A percentile compares a stretch with the other conserved stretches of the same genome.
phyloP scores from a whole-genome alignment of 2,329 filamentous ascomycete genomes.

The Neocatenulostroma microsporum region DNA sequence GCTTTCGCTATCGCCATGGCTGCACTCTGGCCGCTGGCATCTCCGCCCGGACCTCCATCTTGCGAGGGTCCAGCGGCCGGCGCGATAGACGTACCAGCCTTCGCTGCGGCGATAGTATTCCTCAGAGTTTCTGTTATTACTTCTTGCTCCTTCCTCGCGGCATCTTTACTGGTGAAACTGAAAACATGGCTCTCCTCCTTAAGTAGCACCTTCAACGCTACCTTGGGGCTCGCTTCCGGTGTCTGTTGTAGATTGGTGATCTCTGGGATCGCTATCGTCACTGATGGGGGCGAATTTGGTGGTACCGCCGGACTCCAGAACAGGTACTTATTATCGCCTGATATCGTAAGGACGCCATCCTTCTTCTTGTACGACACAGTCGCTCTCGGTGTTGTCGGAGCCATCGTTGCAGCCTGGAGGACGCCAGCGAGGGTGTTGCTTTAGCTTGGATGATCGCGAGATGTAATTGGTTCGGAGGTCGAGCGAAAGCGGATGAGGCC shows the following conservation, averaged over 20 bases:
- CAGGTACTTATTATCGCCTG: constrained; percentile 63
- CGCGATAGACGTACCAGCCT: constrained; percentile 41
- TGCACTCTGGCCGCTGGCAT: constrained; percentile 44
- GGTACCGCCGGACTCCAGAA: constrained; percentile 70
- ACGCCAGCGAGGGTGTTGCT: too few species aligned
- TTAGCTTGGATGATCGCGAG: too few species aligned
- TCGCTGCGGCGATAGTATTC: constrained; percentile 62
- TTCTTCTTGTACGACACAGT: constrained; percentile 76
- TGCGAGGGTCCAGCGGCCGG: constrained; percentile 24
- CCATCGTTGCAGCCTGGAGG: too few species aligned
- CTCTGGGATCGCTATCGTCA: constrained; percentile 64
- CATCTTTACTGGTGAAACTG: constrained; percentile 70
- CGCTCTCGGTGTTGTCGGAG: too few species aligned
- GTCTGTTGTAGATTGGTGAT: constrained; percentile 96
- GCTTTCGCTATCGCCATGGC: constrained; percentile 73
- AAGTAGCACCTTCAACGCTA: constrained; percentile 87
- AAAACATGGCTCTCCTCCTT: constrained; percentile 74
- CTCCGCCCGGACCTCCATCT: constrained; percentile 16
- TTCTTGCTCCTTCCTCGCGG: constrained; percentile 77
- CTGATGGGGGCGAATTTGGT: constrained; percentile 53
- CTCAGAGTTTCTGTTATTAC: constrained; percentile 76
- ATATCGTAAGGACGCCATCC: constrained; percentile 73
- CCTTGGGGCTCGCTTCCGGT: constrained; percentile 76
- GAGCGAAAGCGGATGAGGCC: too few species aligned
- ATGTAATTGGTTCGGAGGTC: too few species aligned